A percentile compares a stretch with the other conserved stretches of the same genome.
These are phyloP conservation scores for Panaeolus papilionaceus DNA, from an alignment of 768 basidiomycete genomes.

Conservation along the genomic window DNA sequence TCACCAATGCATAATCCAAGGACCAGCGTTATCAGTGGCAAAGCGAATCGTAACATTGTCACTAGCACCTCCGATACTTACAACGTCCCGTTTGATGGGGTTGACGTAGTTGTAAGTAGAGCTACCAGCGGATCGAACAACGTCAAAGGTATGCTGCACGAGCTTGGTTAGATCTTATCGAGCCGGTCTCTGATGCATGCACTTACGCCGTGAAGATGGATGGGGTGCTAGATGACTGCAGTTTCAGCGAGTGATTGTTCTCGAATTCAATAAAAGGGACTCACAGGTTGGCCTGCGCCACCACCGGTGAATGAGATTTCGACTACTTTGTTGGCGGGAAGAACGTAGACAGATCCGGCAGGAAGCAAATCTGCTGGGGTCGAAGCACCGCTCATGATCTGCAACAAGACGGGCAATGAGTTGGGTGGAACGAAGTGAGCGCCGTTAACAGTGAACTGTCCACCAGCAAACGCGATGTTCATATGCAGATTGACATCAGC, in stretches of 20 bases:
- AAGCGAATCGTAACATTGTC: constrained; percentile 61
- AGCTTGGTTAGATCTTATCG: background rate
- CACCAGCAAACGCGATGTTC: constrained; percentile 30
- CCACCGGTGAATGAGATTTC: constrained; percentile 55
- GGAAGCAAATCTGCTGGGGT: constrained; percentile 43
- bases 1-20: constrained; percentile 49
- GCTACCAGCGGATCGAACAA: constrained; percentile 48
- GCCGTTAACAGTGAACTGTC: constrained; percentile 41
- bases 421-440: constrained; percentile 40
- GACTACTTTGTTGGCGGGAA: constrained; percentile 51
- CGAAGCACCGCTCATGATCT: constrained; percentile 46
- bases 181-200: background rate
- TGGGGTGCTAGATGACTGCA: constrained; percentile 39
- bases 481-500: constrained; percentile 45
- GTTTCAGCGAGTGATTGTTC: constrained; percentile 6
- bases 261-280: constrained; percentile 17
- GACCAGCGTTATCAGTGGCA: constrained; percentile 67
- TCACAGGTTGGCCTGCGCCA: constrained; percentile 39
- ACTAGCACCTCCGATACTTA: constrained; percentile 33
- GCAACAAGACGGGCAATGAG: constrained; percentile 49
- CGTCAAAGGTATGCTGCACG: constrained; percentile 41
- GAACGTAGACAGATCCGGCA: constrained; percentile 46
- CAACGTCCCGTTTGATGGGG: constrained; percentile 51
- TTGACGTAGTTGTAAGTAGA: constrained; percentile 48
- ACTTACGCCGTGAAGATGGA: constrained; percentile 50